phyloP scores from a whole-genome alignment of 148 eudicot genomes.

The Rhododendron ferrugineum region DNA sequence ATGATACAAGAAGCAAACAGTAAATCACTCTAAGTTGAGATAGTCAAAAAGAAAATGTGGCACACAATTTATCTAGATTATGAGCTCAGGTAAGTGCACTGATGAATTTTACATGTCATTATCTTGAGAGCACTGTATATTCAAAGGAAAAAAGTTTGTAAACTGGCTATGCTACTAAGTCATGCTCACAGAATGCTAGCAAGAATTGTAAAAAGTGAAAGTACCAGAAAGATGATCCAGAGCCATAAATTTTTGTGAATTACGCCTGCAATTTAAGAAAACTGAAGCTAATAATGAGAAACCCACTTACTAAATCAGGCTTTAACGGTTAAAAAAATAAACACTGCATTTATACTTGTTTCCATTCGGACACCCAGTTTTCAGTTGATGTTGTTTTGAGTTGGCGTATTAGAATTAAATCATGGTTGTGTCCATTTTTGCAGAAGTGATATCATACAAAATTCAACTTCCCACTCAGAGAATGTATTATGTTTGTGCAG shows the following conservation, averaged over 20 bases:
- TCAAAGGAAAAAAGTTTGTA: background rate
- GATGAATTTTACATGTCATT: background rate
- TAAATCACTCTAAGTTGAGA: background rate
- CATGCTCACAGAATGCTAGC: background rate
- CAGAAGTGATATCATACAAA: background rate
- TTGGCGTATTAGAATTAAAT: background rate
- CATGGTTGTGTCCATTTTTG: background rate
- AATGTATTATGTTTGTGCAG: background rate
- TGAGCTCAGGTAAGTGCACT: background rate
- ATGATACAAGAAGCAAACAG: background rate
- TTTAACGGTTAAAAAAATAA: background rate
- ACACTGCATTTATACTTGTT: background rate
- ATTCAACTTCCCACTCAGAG: background rate
- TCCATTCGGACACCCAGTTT: background rate
- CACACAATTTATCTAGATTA: background rate
- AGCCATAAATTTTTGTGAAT: background rate
- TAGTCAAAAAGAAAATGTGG: slow-evolving; percentile 3
- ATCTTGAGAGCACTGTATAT: background rate
- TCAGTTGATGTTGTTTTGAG: background rate
- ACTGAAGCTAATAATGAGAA: background rate
- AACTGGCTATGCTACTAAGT: background rate
- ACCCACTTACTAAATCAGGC: background rate
- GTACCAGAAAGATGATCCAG: background rate
- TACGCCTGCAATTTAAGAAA: no score
- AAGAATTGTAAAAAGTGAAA: background rate